Base-by-base conservation (phyloP, 345 rosid genomes). In the Cochlearia excelsa region DNA sequence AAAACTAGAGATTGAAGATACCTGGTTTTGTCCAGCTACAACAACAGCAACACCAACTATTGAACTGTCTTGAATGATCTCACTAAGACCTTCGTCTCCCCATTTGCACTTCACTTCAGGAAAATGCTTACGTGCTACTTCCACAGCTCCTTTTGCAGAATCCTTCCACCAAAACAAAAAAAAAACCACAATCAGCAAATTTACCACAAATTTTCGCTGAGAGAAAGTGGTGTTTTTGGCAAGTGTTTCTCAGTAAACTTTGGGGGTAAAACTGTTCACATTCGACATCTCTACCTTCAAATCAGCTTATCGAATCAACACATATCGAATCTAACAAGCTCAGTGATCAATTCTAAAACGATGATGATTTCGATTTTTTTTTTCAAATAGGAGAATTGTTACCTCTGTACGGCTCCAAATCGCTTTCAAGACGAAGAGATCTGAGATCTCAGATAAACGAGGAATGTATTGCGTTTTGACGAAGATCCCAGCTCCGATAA, bases 331-430 rank as follows among this genome's bases (percentile, higher is more conserved):
- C 23, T 16, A 48, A 47, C 57, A 69, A 48, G 39, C 40, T 6
- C 51, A 63, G 6, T 28, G 71, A 59, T 44, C 2, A 9, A 9
- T 10, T 45, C 26, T 23, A 54, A 11, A 34, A 5, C 11, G 73
- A 11, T 46, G 44, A 46, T 16, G 23, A 16, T 16, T 16, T 16
- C 23, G 23, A 16, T 16, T 16, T 16, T 16, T 16, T 16, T 16
- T 16, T 16, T 16, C 23, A 16, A 16, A 16, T 16, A 9, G 30
- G 16, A 30, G 44, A 28, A 33, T 1, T 26, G 51, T 46, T 63
- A 88, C 98, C 94, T 84, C 81, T 1, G 87, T 55, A 40, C 98
- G 95, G 74, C 98, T 92, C 98, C 98, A 92, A 50, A 92, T 88
- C 54, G 76, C 70, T 63, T 76, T 84, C 50, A 88, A 74, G 63